Evolutionary conservation across 2,329 filamentous ascomycete genomes (phyloP).

Genomic region (Neophaeococcomyces mojaviensis): DNA sequence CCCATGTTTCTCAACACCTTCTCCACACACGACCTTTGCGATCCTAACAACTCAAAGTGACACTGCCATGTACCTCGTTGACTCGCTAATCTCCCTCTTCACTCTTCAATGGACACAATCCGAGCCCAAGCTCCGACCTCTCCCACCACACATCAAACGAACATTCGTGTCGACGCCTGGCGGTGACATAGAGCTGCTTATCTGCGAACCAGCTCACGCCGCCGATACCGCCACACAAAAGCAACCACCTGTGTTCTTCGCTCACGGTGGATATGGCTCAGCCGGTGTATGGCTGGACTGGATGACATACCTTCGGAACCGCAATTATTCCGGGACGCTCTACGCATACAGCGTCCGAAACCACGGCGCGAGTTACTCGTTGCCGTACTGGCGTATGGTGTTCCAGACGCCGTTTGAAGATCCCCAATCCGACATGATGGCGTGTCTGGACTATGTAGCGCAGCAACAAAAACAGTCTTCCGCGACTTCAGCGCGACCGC

Average conservation of each 20-base stretch:
- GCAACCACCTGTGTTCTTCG: constrained; percentile 42
- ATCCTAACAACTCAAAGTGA: neutral
- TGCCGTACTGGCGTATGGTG: constrained; percentile 42
- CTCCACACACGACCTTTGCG: too few species aligned
- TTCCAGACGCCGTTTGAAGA: constrained; percentile 38
- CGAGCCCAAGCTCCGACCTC: constrained; percentile 10
- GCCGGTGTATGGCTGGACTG: constrained; percentile 49
- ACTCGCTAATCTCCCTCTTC: constrained; percentile 8
- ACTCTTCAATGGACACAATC: constrained; percentile 9
- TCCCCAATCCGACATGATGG: constrained; percentile 40
- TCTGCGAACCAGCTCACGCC: neutral
- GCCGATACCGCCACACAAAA: constrained; percentile 29
- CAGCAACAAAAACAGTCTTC: constrained; percentile 27
- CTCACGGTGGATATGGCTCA: constrained; percentile 49
- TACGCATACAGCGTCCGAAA: constrained; percentile 49
- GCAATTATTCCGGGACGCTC: constrained; percentile 35
- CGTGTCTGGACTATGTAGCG: constrained; percentile 29
- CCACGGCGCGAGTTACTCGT: constrained; percentile 47
- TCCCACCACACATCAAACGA: constrained; percentile 38
- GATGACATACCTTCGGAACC: constrained; percentile 41
- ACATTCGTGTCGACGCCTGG: constrained; percentile 35
- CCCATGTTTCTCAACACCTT: constrained; percentile 33
- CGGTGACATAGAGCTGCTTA: constrained; percentile 45
- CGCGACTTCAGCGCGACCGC: neutral
- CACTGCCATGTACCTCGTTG: constrained; percentile 5